A percentile compares a stretch with the other conserved stretches of the same genome.
These are phyloP conservation scores for Phtheirospermum japonicum DNA, from an alignment of 257 asterid genomes.

Conservation along the genomic window DNA sequence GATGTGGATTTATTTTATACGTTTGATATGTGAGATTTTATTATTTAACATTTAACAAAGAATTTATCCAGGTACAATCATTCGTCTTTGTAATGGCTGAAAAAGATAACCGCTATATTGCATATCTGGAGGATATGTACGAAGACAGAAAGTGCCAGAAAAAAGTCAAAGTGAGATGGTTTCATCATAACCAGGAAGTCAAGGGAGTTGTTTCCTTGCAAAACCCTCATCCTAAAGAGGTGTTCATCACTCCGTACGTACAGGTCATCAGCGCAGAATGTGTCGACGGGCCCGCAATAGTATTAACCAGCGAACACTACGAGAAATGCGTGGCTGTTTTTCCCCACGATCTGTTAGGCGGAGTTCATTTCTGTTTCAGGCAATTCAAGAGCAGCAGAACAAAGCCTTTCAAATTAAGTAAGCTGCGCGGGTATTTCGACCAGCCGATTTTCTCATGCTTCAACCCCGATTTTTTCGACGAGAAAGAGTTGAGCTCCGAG, in stretches of 20 bases:
- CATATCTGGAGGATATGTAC: slow-evolving; percentile 96
- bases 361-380: slow-evolving; percentile 81
- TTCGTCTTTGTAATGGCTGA: slow-evolving; percentile 97
- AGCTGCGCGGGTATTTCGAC: slow-evolving; percentile 75
- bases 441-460: slow-evolving; percentile 90
- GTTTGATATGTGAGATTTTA: not conserved
- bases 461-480: slow-evolving; percentile 89
- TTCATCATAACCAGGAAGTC: slow-evolving; percentile 87
- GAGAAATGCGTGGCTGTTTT: slow-evolving; percentile 81
- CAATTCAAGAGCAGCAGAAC: slow-evolving; percentile 76
- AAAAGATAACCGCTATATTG: slow-evolving; percentile 75
- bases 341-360: slow-evolving; percentile 65
- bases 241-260: slow-evolving; percentile 80
- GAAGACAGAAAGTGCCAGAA: slow-evolving; percentile 90
- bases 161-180: slow-evolving; percentile 98
- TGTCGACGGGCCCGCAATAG: slow-evolving; percentile 90
- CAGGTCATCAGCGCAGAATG: slow-evolving; percentile 98
- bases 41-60: not conserved
- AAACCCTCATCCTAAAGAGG: slow-evolving; percentile 84
- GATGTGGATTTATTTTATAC: not conserved
- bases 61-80: slow-evolving; percentile 60
- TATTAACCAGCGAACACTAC: slow-evolving; percentile 77
- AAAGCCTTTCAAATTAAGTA: slow-evolving; percentile 79
- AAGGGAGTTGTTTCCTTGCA: slow-evolving; percentile 57
- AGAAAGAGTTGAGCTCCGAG: slow-evolving; percentile 65